Evolutionary conservation across 2,329 filamentous ascomycete species (phyloP).

Genomic region (Paecilomyces sp.): DNA sequence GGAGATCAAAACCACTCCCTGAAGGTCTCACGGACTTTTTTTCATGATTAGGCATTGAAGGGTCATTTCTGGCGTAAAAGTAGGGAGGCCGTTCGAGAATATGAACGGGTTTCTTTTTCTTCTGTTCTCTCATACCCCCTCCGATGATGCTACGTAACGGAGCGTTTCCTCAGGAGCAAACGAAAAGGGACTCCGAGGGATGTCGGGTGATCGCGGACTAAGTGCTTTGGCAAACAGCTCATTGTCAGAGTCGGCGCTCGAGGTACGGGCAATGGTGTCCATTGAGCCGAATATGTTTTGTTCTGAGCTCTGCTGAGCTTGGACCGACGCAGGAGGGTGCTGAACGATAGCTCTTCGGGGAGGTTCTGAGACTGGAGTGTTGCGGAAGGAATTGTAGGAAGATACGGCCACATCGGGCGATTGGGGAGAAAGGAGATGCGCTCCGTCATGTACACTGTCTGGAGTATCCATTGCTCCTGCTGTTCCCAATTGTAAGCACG

Average conservation of each 20-base stretch:
- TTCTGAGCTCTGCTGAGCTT: constrained; percentile 24
- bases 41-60: not conserved
- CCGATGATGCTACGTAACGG: constrained; percentile 10
- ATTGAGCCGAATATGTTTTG: constrained; percentile 24
- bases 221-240: constrained; percentile 82
- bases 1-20: not conserved
- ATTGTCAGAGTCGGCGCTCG: constrained; percentile 56
- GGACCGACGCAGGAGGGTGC: constrained; percentile 31
- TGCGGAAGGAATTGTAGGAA: constrained; percentile 52
- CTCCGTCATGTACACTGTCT: constrained; percentile 8
- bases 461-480: not conserved
- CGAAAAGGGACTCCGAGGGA: constrained; percentile 74
- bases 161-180: constrained; percentile 41
- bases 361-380: constrained; percentile 6
- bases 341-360: constrained; percentile 24
- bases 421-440: constrained; percentile 54
- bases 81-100: not conserved
- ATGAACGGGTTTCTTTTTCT: not conserved
- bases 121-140: not conserved
- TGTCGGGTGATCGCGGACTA: constrained; percentile 78
- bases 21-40: not conserved
- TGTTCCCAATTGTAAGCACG: constrained; percentile 13
- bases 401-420: constrained; percentile 58
- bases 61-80: not conserved
- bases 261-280: constrained; percentile 24